Conservation (phyloP, 257 asterid species). For the Catharanthus roseus region DNA sequence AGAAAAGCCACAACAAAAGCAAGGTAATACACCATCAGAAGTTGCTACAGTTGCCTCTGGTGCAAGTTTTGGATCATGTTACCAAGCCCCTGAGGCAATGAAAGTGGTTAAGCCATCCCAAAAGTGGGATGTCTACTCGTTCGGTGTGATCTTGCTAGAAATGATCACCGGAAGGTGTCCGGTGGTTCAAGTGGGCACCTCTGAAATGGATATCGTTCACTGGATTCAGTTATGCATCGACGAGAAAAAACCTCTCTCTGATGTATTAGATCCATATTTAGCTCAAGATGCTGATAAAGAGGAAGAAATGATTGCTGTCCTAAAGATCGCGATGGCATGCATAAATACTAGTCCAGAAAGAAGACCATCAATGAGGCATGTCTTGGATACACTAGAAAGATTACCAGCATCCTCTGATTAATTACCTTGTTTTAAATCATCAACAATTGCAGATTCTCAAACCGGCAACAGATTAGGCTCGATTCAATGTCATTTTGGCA, state of each 20-base stretch:
- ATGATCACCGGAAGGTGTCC: conserved; percentile 74
- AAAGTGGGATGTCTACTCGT: conserved; percentile 88
- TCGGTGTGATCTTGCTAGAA: conserved; percentile 73
- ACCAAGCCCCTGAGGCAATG: conserved; percentile 83
- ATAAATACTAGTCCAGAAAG: conserved; percentile 61
- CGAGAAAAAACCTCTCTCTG: conserved; percentile 76
- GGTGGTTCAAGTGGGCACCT: conserved; percentile 45
- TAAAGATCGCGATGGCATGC: conserved; percentile 89
- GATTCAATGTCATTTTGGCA: not conserved
- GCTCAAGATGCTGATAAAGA: conserved; percentile 61
- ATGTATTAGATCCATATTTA: conserved; percentile 62
- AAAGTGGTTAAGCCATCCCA: conserved; percentile 84
- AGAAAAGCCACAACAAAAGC: conserved; percentile 47
- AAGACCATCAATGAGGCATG: conserved; percentile 74
- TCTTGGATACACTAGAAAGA: conserved; percentile 65
- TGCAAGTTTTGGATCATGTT: conserved; percentile 42
- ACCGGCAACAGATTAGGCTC: not conserved
- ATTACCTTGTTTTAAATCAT: no score
- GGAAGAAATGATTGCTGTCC: conserved; percentile 73
- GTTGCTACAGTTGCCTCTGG: conserved; percentile 41
- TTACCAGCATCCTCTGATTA: conserved; percentile 31
- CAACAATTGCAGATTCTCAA: not conserved
- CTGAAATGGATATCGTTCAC: conserved; percentile 61
- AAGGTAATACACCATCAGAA: conserved; percentile 44
- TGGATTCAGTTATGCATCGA: conserved; percentile 92